Evolutionary conservation across 257 asterid genomes (phyloP).

Genomic region (Penstemon newberryi): DNA sequence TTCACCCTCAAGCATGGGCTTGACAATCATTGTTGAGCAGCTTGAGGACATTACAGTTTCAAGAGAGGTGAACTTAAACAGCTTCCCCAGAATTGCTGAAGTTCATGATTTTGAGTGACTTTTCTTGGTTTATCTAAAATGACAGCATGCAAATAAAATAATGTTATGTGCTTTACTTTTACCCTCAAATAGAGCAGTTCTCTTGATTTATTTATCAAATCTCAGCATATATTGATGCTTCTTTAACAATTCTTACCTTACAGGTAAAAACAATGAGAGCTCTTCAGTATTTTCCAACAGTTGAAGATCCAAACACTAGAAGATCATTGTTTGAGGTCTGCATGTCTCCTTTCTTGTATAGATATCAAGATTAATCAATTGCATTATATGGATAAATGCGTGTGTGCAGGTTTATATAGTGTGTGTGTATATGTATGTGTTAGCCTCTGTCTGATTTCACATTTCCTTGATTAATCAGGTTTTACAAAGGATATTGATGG

Average conservation of each 20-base stretch:
- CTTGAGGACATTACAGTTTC: not conserved
- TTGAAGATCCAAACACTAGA: slow-evolving; percentile 96
- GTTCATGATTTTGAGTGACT: not conserved
- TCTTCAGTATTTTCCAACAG: slow-evolving; percentile 95
- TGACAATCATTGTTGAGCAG: not conserved
- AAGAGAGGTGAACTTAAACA: not conserved
- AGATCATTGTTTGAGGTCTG: slow-evolving; percentile 95
- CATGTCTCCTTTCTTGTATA: slow-evolving; percentile 25
- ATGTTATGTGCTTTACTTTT: slow-evolving; percentile 18
- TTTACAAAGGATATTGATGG: slow-evolving; percentile 94
- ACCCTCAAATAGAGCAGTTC: slow-evolving; percentile 15
- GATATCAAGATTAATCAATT: slow-evolving; percentile 9
- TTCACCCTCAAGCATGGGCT: not conserved
- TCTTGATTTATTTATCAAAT: slow-evolving; percentile 21
- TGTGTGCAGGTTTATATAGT: not conserved
- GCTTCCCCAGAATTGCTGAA: not conserved
- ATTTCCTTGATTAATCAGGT: slow-evolving; percentile 52
- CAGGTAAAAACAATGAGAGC: slow-evolving; percentile 99
- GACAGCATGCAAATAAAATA: slow-evolving; percentile 1
- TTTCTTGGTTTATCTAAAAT: not conserved
- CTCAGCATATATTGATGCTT: slow-evolving; percentile 25
- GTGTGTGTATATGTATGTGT: slow-evolving; percentile 8
- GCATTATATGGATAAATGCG: slow-evolving; percentile 7
- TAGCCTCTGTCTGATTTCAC: slow-evolving; percentile 7
- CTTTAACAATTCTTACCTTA: slow-evolving; percentile 19